Evolutionary conservation across 2,329 filamentous ascomycete species (phyloP).

Genomic region (Lachnellula suecica): DNA sequence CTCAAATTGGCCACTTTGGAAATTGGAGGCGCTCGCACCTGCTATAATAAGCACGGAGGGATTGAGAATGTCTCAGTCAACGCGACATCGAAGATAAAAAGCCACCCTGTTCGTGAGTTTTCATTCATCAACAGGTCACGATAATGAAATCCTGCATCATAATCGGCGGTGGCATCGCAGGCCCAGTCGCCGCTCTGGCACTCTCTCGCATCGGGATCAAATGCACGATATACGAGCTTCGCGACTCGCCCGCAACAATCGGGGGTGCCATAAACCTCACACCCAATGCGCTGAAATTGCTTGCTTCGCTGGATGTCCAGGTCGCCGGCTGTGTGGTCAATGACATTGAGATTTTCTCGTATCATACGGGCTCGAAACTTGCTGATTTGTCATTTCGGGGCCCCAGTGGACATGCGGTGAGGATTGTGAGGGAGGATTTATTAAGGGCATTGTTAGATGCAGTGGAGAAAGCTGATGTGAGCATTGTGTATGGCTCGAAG

Average conservation of each 20-base stretch:
- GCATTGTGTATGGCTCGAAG: conserved; percentile 14
- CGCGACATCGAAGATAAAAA: too few relatives aligned
- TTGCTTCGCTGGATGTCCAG: conserved; percentile 40
- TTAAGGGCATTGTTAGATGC: conserved; percentile 26
- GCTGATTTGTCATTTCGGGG: conserved; percentile 19
- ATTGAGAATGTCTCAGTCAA: too few relatives aligned
- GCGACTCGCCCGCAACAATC: conserved; percentile 43
- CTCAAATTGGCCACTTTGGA: too few relatives aligned
- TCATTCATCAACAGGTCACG: too few relatives aligned
- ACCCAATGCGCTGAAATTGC: conserved; percentile 43
- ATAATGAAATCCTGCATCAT: conserved; percentile 34
- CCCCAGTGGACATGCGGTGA: conserved; percentile 24
- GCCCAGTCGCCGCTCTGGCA: conserved; percentile 48
- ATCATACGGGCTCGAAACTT: conserved; percentile 27
- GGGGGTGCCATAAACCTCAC: conserved; percentile 47
- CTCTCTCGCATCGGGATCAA: conserved; percentile 42
- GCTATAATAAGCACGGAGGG: too few relatives aligned
- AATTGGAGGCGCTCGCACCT: too few relatives aligned
- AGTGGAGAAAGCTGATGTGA: conserved; percentile 11
- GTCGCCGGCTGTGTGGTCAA: conserved; percentile 17
- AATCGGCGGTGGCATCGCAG: conserved; percentile 51
- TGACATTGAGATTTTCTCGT: conserved; percentile 32
- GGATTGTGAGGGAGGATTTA: conserved; percentile 30
- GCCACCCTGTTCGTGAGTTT: too few relatives aligned
- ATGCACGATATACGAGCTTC: conserved; percentile 49